These are phyloP conservation scores for Raddia guianensis DNA, from an alignment of 176 grass and related monocot species.

Conservation along the genomic window DNA sequence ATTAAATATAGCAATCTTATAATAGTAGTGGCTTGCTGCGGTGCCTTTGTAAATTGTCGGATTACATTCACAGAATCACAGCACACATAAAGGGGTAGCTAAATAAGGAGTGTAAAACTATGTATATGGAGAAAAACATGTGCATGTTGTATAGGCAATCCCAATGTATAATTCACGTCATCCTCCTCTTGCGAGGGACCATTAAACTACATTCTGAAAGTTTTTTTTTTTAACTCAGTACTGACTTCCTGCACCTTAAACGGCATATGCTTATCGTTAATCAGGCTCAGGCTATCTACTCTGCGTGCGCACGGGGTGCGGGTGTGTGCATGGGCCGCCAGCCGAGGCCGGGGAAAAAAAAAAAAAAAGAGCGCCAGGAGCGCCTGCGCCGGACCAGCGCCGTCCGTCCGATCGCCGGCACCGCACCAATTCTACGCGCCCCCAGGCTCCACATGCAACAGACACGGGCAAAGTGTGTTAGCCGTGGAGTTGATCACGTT, in stretches of 20 bases:
- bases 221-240: not conserved
- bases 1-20: not conserved
- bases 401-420: no score
- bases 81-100: not conserved
- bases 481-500: no score
- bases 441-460: no score
- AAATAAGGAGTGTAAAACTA: conserved; percentile 9
- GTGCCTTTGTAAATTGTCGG: conserved; percentile 34
- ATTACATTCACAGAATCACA: not conserved
- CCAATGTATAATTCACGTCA: not conserved
- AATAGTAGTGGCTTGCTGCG: conserved; percentile 15
- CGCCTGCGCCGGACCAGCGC: no score
- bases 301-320: no score
- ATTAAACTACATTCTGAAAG: not conserved
- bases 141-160: not conserved
- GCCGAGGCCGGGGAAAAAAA: no score
- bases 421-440: no score
- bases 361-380: no score
- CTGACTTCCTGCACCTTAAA: not conserved
- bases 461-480: no score
- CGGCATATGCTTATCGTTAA: no score
- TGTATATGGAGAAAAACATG: not conserved
- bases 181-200: not conserved
- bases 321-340: no score
- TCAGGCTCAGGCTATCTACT: no score